These are phyloP conservation scores for Wickerhamomyces queroliae DNA, from an alignment of 805 yeast species.

Conservation along the genomic window DNA sequence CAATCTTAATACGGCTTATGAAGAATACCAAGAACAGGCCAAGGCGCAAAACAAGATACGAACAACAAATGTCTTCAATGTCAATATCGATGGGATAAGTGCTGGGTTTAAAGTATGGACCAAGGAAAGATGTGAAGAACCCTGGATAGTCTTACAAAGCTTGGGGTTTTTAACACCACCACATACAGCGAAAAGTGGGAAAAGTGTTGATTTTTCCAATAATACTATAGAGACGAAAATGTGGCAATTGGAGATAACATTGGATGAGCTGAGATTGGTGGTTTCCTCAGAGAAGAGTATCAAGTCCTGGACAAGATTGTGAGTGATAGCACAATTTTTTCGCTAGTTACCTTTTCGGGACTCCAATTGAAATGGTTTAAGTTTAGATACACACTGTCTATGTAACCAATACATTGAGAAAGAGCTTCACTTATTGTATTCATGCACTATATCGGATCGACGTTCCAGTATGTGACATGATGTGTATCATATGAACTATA, in stretches of 20 bases:
- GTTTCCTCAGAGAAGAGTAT: slow-evolving; percentile 11
- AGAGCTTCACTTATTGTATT: background rate
- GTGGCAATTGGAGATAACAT: slow-evolving; percentile 22
- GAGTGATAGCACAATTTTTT: too few species aligned
- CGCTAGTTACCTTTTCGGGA: too few species aligned
- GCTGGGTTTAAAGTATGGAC: slow-evolving; percentile 47
- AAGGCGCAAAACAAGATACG: slow-evolving; percentile 35
- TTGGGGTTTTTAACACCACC: slow-evolving; percentile 16
- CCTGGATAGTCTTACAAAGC: slow-evolving; percentile 64
- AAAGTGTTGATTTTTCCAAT: slow-evolving; percentile 10
- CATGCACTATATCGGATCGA: background rate
- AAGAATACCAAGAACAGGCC: slow-evolving; percentile 63
- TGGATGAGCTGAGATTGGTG: slow-evolving; percentile 20
- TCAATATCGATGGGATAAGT: slow-evolving; percentile 12
- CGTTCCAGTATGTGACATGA: background rate
- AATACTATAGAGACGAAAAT: slow-evolving; percentile 17
- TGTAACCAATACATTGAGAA: too few species aligned
- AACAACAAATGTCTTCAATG: slow-evolving; percentile 28
- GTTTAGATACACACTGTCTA: too few species aligned
- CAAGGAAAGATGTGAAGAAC: slow-evolving; percentile 50
- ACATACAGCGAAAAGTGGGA: slow-evolving; percentile 2
- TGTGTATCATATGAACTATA: too few species aligned
- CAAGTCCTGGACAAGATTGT: slow-evolving; percentile 23
- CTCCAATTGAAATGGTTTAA: too few species aligned
- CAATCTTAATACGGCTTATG: slow-evolving; percentile 71